Evolutionary conservation across 768 basidiomycete genomes (phyloP).

Genomic region (Mycena chlorophos): DNA sequence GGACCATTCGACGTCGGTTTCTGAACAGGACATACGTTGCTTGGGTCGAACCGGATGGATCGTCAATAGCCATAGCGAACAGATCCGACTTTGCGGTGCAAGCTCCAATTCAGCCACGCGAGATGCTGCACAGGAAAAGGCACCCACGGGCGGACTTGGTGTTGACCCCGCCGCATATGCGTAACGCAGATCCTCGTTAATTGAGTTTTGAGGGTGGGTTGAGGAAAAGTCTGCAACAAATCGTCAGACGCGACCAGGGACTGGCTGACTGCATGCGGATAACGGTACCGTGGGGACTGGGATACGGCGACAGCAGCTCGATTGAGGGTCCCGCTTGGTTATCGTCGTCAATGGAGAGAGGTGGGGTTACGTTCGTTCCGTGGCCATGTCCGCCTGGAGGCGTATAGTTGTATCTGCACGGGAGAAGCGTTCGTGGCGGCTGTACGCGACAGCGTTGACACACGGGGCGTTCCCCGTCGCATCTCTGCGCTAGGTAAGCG

Average conservation of each 20-base stretch:
- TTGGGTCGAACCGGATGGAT: too few species aligned
- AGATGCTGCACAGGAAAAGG: too few species aligned
- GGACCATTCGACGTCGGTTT: too few species aligned
- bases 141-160: too few species aligned
- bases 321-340: background rate
- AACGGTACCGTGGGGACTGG: background rate
- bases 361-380: background rate
- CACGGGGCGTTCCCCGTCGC: conserved; percentile 1
- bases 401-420: conserved; percentile 1
- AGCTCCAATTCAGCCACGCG: too few species aligned
- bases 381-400: background rate
- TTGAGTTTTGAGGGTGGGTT: background rate
- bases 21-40: too few species aligned
- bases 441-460: conserved; percentile 1
- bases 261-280: background rate
- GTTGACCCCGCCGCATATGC: too few species aligned
- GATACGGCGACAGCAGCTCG: background rate
- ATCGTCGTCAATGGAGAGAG: background rate
- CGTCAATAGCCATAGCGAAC: too few species aligned
- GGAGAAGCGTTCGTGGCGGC: background rate
- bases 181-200: too few species aligned
- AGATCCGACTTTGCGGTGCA: too few species aligned
- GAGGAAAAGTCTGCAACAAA: background rate
- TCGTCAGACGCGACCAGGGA: too few species aligned
- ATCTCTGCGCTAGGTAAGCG: background rate